Percentiles rank a stretch among this genome's conserved stretches.
These are phyloP conservation scores for Cyphellophora attinorum DNA, from an alignment of 2,329 filamentous ascomycete genomes.

Conservation along the genomic window DNA sequence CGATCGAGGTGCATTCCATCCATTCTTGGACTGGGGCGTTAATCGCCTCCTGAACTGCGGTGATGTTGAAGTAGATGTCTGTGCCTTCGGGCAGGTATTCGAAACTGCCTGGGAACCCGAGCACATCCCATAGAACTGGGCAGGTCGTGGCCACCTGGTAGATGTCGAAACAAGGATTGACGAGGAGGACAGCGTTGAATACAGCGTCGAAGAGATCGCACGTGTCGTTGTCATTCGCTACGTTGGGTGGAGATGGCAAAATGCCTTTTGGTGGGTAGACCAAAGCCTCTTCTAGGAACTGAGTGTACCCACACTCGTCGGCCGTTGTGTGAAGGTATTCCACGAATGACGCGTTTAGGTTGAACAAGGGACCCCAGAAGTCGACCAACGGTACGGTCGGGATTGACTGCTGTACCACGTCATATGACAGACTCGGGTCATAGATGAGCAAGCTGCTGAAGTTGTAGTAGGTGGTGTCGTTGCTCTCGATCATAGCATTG, in stretches of 20 bases:
- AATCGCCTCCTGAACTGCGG: constrained; percentile 59
- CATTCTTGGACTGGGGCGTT: constrained; percentile 52
- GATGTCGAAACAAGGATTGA: constrained; percentile 72
- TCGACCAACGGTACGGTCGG: constrained; percentile 32
- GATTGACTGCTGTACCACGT: constrained; percentile 39
- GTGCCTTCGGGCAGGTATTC: constrained; percentile 55
- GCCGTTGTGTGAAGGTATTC: constrained; percentile 30
- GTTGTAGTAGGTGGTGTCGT: constrained; percentile 59
- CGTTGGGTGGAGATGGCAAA: constrained; percentile 45
- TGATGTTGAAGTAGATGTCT: constrained; percentile 59
- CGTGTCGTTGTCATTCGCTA: constrained; percentile 30
- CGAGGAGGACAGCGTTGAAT: constrained; percentile 39
- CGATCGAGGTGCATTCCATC: constrained; percentile 42
- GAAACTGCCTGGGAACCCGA: constrained; percentile 58
- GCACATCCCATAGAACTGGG: constrained; percentile 58
- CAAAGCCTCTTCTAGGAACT: constrained; percentile 41
- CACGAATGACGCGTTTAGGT: constrained; percentile 35
- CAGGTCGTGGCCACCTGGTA: constrained; percentile 67
- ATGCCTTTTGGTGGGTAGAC: constrained; percentile 58
- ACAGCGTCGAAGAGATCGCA: constrained; percentile 54
- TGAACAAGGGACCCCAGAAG: constrained; percentile 32
- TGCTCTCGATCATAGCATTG: constrained; percentile 59
- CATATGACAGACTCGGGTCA: constrained; percentile 54
- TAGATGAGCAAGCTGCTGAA: constrained; percentile 62
- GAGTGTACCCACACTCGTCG: constrained; percentile 36